phyloP scores from a whole-genome alignment of 1,139 yeast genomes.

The Scheffersomyces parashehatae region DNA sequence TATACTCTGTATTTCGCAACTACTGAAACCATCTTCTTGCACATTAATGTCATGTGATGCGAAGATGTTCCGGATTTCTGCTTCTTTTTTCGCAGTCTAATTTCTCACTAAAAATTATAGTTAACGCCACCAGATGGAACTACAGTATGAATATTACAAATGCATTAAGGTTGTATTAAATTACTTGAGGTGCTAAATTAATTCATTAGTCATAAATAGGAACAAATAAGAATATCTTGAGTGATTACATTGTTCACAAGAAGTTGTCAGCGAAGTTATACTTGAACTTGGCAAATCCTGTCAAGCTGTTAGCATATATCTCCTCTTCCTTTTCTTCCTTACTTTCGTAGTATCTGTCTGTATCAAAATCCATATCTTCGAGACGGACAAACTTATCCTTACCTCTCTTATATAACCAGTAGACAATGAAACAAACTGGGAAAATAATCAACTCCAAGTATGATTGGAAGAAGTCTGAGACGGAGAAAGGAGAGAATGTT shows the following conservation, averaged over 20 bases:
- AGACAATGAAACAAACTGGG: slow-evolving; percentile 34
- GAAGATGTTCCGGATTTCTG: no score
- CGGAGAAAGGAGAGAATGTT: slow-evolving; percentile 51
- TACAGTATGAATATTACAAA: no score
- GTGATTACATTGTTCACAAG: slow-evolving; percentile 1
- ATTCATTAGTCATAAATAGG: no score
- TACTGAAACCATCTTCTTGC: no score
- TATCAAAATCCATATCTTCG: slow-evolving; percentile 63
- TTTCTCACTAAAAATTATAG: no score
- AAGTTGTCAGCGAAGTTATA: slow-evolving; percentile 31
- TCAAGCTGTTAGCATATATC: slow-evolving; percentile 38
- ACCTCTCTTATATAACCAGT: slow-evolving; percentile 49
- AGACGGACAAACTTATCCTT: slow-evolving; percentile 48
- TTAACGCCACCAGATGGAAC: no score
- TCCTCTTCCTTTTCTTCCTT: slow-evolving; percentile 48
- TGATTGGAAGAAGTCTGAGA: slow-evolving; percentile 33
- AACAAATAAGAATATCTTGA: no score
- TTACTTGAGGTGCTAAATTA: no score
- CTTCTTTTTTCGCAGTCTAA: no score
- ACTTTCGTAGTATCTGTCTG: slow-evolving; percentile 55
- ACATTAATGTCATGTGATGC: no score
- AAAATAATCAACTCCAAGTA: slow-evolving; percentile 42
- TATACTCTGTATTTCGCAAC: no score
- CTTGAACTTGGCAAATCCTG: slow-evolving; percentile 47
- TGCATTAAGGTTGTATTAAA: no score